phyloP scores from a whole-genome alignment of 2,329 filamentous ascomycete genomes.

The Penicillium sp. region DNA sequence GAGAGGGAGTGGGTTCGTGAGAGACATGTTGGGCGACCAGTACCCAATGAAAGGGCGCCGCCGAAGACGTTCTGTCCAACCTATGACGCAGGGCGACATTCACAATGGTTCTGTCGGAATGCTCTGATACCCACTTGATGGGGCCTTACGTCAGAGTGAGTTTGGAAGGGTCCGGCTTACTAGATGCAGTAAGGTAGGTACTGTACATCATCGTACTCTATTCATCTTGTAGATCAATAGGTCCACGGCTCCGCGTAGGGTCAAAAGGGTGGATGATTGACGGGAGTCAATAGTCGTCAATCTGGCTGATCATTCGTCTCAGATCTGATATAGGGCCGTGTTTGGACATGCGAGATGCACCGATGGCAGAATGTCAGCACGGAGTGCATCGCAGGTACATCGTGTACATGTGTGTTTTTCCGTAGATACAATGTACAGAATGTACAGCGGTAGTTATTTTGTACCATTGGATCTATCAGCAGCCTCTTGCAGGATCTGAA shows the following conservation, averaged over 20 bases:
- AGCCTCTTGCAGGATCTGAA: background rate
- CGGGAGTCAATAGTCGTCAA: conserved; percentile 12
- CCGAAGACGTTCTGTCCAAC: background rate
- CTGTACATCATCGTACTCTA: too few relatives aligned
- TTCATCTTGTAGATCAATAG: background rate
- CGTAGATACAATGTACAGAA: background rate
- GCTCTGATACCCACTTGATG: conserved; percentile 16
- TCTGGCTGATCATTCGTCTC: conserved; percentile 16
- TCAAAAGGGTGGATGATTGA: conserved; percentile 13
- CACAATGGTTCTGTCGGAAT: conserved; percentile 17
- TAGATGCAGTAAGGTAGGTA: too few relatives aligned
- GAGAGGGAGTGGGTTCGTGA: background rate
- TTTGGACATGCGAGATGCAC: background rate
- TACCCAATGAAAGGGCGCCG: conserved; percentile 11
- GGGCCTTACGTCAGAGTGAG: conserved; percentile 19
- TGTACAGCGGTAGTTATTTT: background rate
- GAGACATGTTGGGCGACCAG: background rate
- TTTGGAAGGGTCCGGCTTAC: background rate
- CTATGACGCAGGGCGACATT: conserved; percentile 21
- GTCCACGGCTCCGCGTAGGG: background rate
- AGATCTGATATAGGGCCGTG: conserved; percentile 16
- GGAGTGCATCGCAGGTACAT: background rate
- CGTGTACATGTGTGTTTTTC: background rate
- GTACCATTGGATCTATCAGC: background rate
- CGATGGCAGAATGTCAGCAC: background rate